Conservation (phyloP, 495 filamentous ascomycete genomes). For the Thermochaetoides thermophila region DNA sequence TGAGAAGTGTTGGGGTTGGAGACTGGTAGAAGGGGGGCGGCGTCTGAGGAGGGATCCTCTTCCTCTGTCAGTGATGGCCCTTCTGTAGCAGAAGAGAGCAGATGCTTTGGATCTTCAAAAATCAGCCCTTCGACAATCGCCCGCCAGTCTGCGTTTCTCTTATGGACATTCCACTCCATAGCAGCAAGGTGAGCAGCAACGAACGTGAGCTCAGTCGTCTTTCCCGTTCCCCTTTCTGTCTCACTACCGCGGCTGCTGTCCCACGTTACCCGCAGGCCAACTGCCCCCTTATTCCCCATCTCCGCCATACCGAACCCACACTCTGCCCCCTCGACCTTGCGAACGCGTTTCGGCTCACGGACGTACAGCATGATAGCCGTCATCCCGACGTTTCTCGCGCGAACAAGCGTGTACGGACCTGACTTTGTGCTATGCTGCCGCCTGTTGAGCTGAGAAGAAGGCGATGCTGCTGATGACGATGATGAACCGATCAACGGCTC, state of each 20-base stretch:
- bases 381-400: slow-evolving; percentile 63
- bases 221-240: slow-evolving; percentile 9
- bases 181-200: slow-evolving; percentile 81
- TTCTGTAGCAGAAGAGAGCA: slow-evolving; percentile 12
- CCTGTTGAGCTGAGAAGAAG: background rate
- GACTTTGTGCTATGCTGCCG: background rate
- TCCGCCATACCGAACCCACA: slow-evolving; percentile 68
- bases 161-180: slow-evolving; percentile 55
- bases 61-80: slow-evolving; percentile 12
- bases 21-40: slow-evolving; percentile 1
- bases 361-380: slow-evolving; percentile 76
- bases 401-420: slow-evolving; percentile 32
- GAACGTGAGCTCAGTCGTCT: slow-evolving; percentile 56
- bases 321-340: slow-evolving; percentile 50
- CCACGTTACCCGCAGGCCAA: slow-evolving; percentile 55
- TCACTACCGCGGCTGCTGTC: slow-evolving; percentile 1
- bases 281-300: slow-evolving; percentile 93
- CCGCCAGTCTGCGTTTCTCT: slow-evolving; percentile 74
- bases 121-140: slow-evolving; percentile 64
- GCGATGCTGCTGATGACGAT: slow-evolving; percentile 1
- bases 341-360: slow-evolving; percentile 39
- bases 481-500: too few relatives aligned
- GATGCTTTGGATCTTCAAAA: slow-evolving; percentile 38
- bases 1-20: background rate
- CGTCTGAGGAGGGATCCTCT: slow-evolving; percentile 7